Evolutionary conservation across 208 protist species (phyloP).

Genomic region (Histomonas meleagridis): DNA sequence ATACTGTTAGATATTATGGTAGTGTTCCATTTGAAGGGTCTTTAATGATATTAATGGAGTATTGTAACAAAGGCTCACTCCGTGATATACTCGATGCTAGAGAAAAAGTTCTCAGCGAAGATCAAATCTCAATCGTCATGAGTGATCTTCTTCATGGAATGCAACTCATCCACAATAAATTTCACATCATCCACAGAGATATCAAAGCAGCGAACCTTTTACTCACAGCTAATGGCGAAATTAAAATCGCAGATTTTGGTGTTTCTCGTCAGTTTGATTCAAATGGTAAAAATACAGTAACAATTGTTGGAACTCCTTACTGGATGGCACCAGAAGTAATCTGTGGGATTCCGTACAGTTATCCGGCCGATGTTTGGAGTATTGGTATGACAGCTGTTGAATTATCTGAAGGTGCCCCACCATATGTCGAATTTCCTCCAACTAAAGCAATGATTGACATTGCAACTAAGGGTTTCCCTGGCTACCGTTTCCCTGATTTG

Average conservation of each 20-base stretch:
- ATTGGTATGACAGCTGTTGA: conserved; percentile 48
- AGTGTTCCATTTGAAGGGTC: neutral
- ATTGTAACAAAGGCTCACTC: neutral
- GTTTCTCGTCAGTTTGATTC: neutral
- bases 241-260: conserved; percentile 52
- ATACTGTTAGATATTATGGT: neutral
- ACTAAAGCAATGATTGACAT: conserved; percentile 33
- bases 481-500: neutral
- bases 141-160: neutral
- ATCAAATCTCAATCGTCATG: conserved; percentile 2
- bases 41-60: conserved; percentile 3
- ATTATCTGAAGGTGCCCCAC: conserved; percentile 41
- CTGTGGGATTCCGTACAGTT: neutral
- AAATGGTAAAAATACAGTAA: neutral
- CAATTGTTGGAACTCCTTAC: conserved; percentile 41
- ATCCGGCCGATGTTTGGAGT: conserved; percentile 45
- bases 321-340: conserved; percentile 51
- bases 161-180: neutral
- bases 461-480: neutral
- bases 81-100: neutral
- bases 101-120: neutral
- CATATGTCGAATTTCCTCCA: conserved; percentile 40
- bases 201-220: conserved; percentile 61
- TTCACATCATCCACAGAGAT: conserved; percentile 68
- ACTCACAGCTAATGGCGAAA: conserved; percentile 38